Conservation (phyloP, 2,329 filamentous ascomycete genomes). For the Cadophora luteo-olivacea region DNA sequence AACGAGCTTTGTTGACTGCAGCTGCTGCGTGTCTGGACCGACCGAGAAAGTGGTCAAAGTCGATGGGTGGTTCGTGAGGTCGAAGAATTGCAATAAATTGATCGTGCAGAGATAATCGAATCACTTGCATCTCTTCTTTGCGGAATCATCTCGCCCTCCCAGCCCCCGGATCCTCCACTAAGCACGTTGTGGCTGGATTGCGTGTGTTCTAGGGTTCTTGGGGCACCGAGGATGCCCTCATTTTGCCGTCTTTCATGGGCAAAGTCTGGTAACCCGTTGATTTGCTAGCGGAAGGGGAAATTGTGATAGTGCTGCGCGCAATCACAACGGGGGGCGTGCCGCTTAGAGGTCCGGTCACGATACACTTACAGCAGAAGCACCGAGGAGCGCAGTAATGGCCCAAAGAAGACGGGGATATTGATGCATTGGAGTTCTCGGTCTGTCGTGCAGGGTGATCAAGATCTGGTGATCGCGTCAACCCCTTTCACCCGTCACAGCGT, state of each 20-base stretch:
- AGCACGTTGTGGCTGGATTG: slow-evolving; percentile 8
- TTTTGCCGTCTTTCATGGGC: neutral
- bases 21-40: neutral
- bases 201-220: neutral
- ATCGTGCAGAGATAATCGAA: neutral
- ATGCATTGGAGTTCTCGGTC: neutral
- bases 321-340: neutral
- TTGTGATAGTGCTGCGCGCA: slow-evolving; percentile 13
- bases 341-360: neutral
- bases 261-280: slow-evolving; percentile 15
- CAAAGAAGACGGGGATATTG: neutral
- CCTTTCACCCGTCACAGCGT: slow-evolving; percentile 20
- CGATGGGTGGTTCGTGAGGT: neutral
- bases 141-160: neutral
- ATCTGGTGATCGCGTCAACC: slow-evolving; percentile 18
- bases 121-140: neutral
- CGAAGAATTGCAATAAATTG: neutral
- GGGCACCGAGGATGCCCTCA: neutral
- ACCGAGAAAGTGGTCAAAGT: neutral
- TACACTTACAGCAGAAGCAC: neutral
- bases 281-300: slow-evolving; percentile 13
- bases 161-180: neutral
- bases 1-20: neutral
- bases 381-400: neutral
- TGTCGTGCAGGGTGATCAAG: slow-evolving; percentile 10